Conservation (phyloP, 768 basidiomycete genomes). For the Tulasnella calospora region DNA sequence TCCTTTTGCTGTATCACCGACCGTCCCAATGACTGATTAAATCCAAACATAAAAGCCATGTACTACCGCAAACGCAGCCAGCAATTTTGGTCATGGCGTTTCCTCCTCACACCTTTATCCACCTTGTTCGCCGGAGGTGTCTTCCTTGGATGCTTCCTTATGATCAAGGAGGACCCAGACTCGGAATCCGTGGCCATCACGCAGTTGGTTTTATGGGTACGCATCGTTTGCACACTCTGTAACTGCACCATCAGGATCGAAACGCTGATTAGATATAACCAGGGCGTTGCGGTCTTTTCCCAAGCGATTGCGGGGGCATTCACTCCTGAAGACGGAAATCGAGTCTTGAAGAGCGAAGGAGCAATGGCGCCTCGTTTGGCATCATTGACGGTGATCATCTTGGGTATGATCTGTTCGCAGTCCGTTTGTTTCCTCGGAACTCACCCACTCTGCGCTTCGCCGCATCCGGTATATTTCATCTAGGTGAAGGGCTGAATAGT, state of each 20-base stretch:
- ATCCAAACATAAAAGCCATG: not conserved
- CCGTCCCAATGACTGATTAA: not conserved
- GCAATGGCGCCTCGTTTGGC: not conserved
- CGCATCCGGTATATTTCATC: not conserved
- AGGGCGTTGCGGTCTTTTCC: not conserved
- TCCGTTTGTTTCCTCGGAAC: not conserved
- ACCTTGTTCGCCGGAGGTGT: not conserved
- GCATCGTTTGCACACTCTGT: not conserved
- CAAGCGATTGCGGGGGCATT: not conserved
- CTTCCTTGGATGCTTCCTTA: not conserved
- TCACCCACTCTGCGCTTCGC: not conserved
- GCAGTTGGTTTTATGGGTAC: not conserved
- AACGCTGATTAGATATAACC: too few relatives aligned
- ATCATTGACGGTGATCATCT: not conserved
- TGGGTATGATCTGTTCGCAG: not conserved
- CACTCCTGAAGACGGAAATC: not conserved
- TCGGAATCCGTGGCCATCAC: not conserved
- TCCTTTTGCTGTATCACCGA: not conserved
- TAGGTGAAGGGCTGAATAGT: conserved; percentile 2
- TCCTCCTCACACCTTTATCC: not conserved
- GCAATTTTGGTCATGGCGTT: not conserved
- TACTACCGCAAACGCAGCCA: not conserved
- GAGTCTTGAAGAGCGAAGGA: not conserved
- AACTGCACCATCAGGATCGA: too few relatives aligned
- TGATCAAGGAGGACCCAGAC: not conserved